Evolutionary conservation across 2,329 filamentous ascomycete genomes (phyloP).

Genomic region (Talaromyces pinophilus): DNA sequence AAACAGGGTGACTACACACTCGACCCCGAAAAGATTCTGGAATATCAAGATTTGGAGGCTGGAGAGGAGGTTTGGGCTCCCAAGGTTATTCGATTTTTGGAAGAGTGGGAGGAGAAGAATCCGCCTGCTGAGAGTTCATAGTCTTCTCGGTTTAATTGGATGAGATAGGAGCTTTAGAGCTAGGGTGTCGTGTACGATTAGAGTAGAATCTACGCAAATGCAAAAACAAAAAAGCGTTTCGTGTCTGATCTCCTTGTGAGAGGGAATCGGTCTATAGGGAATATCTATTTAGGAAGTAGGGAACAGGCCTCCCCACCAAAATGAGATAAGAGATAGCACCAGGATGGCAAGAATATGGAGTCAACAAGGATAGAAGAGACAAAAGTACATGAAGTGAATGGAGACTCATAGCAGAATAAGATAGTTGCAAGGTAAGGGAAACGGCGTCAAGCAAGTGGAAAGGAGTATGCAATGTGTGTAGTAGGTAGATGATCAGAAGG

Average conservation of each 20-base stretch:
- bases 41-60: conserved; percentile 72
- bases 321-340: conserved; percentile 11
- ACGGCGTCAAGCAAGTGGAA: conserved; percentile 15
- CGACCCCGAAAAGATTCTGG: conserved; percentile 68
- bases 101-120: conserved; percentile 51
- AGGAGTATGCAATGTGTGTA: background rate
- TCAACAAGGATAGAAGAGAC: background rate
- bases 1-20: conserved; percentile 80
- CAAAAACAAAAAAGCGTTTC: background rate
- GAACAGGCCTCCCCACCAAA: background rate
- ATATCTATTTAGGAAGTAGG: conserved; percentile 11
- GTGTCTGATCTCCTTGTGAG: background rate
- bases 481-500: background rate
- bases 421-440: background rate
- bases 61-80: conserved; percentile 83
- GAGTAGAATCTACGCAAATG: background rate
- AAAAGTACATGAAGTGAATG: conserved; percentile 5
- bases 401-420: background rate
- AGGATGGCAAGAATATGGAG: conserved; percentile 5
- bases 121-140: background rate
- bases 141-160: no score
- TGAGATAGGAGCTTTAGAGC: no score
- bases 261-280: conserved; percentile 16
- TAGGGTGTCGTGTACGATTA: background rate
- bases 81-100: conserved; percentile 63